Base-by-base conservation (phyloP, 495 filamentous ascomycete species). In the Aspergillus olivimuriae region DNA sequence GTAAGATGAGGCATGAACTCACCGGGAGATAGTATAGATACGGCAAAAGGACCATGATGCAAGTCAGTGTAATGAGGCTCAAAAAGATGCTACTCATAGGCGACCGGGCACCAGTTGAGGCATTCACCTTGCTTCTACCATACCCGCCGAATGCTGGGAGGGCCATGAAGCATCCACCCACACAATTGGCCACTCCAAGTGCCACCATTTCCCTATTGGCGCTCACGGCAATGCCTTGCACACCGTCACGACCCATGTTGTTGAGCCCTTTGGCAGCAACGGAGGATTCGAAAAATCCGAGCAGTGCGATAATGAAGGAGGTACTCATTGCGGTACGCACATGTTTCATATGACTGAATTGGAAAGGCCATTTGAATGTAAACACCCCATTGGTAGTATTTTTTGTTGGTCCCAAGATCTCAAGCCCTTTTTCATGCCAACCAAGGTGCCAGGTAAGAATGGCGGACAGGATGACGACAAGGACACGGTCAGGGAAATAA, bases 251-350 rank as follows among this genome's bases (percentile, higher is more conserved):
- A 14, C 66, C 62, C 15, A 72, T 69, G 35, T 82, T 34, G 11
- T 45, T 86, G 2, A 99, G 65, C 44, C 83, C 86, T 64, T 97
- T 97, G 22, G 92, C 94, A 1, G 92, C 92, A n/a, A 99, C 89
- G 0, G 89, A 94, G 19, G 87, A 94, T 69, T 99, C 92, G 53
- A 99, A 99, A 72, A 99, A 99, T 15, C 92, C 92, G 5, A 99
- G 79, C 16, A 99, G 72, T 3, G 89, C 87, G 43, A 99, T 96
- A 22, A 97, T 70, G 52, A 99, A 94, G 0, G 92, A 83, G 1
- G 94, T 96, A 45, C 85, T 82, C 75, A 95, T 82, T 11, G 89
- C 84, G 42, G 89, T 83, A n/a, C 82, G 80, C 32, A 95, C 80
- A 55, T 95, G 81, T 11, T 81, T 74, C 70, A 96, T 81, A 42